These are phyloP conservation scores for Papilionanthe hybrid DNA, from an alignment of 116 monocot genomes.

Conservation along the genomic window DNA sequence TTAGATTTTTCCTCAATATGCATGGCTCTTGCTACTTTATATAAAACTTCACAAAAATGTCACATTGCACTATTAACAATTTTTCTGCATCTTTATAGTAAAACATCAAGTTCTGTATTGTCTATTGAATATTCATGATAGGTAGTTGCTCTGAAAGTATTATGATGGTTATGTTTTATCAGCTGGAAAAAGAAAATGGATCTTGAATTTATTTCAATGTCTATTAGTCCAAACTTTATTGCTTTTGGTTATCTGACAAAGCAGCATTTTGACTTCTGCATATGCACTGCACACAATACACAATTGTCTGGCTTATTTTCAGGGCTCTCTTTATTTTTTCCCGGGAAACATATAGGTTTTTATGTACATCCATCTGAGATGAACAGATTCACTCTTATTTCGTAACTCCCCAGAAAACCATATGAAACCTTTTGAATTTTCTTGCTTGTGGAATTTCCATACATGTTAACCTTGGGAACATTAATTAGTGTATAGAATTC, in stretches of 20 bases:
- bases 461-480: not conserved
- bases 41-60: not conserved
- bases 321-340: not conserved
- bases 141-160: constrained; percentile 14
- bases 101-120: not conserved
- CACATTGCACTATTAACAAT: not conserved
- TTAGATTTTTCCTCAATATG: not conserved
- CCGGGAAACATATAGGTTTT: not conserved
- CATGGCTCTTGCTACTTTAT: not conserved
- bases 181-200: not conserved
- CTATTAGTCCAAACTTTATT: not conserved
- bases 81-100: not conserved
- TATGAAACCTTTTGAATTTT: not conserved
- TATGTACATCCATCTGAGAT: not conserved
- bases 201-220: not conserved
- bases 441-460: not conserved
- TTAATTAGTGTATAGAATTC: not conserved
- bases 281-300: not conserved
- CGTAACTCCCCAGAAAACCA: not conserved
- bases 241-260: not conserved
- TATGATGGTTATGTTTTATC: not conserved
- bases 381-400: not conserved
- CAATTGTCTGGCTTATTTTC: not conserved
- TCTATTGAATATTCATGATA: constrained; percentile 13
- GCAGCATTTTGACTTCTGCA: not conserved